Conservation (phyloP, 495 filamentous ascomycete species). For the Aspergillus asperescens region DNA sequence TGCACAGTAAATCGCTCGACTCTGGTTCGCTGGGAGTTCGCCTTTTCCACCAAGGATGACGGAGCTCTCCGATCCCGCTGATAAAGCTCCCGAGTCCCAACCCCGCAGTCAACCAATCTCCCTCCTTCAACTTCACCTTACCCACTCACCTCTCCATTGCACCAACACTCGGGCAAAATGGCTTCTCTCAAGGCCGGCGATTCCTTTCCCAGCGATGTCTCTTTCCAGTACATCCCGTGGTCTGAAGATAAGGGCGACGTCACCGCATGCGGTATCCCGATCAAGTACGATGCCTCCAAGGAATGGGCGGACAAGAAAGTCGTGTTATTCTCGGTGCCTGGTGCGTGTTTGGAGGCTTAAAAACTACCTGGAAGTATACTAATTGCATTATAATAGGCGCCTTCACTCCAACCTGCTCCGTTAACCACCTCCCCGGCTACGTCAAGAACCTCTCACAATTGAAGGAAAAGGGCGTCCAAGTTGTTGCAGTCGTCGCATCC, state of each 20-base stretch:
- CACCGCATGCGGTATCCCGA: conserved; percentile 69
- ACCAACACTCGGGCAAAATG: conserved; percentile 5
- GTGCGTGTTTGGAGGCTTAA: conserved; percentile 24
- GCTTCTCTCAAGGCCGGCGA: conserved; percentile 63
- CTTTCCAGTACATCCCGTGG: conserved; percentile 73
- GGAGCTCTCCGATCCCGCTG: conserved; percentile 2
- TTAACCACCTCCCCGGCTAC: conserved; percentile 78
- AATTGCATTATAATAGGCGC: conserved; percentile 49
- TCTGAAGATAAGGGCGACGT: conserved; percentile 58
- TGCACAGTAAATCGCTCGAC: neutral
- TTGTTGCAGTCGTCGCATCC: conserved; percentile 74
- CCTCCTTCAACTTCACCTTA: neutral
- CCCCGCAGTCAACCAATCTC: conserved; percentile 6
- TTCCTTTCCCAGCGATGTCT: conserved; percentile 69
- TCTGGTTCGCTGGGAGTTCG: neutral
- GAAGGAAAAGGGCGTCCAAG: conserved; percentile 76
- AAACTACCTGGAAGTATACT: neutral
- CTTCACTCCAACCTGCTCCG: conserved; percentile 91
- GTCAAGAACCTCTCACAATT: conserved; percentile 66
- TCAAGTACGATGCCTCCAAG: conserved; percentile 73
- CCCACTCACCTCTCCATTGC: neutral
- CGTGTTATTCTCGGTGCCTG: conserved; percentile 82
- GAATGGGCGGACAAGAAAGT: conserved; percentile 86
- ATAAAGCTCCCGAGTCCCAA: conserved; percentile 1
- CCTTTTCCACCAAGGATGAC: neutral